Conservation (phyloP, 2,329 filamentous ascomycete species). For the Sclerotinia minor region DNA sequence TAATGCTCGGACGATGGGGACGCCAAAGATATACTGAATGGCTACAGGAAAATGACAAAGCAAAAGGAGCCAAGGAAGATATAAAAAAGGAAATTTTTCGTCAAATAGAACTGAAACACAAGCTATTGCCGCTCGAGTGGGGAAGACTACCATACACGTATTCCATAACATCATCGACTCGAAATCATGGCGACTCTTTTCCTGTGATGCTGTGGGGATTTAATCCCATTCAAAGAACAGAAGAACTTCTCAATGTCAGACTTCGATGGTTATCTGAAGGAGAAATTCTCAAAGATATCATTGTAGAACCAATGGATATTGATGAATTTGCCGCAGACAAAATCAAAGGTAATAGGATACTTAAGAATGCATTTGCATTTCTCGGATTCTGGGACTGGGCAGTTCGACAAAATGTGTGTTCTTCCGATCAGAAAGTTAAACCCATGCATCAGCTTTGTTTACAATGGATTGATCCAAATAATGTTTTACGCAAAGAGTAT, state of each 20-base stretch:
- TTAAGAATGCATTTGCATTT: background rate
- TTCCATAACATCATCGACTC: background rate
- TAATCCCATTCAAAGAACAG: background rate
- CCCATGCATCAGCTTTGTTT: background rate
- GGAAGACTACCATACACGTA: slow-evolving; percentile 2
- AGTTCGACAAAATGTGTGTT: background rate
- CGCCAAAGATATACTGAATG: background rate
- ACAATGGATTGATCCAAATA: background rate
- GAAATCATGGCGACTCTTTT: background rate
- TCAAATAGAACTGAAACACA: slow-evolving; percentile 8
- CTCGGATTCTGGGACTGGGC: slow-evolving; percentile 15
- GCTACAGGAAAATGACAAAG: background rate
- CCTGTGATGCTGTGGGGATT: background rate
- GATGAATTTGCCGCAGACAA: background rate
- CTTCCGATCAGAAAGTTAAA: background rate
- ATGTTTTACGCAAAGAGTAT: background rate
- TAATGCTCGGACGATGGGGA: background rate
- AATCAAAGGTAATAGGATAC: background rate
- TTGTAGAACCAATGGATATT: background rate
- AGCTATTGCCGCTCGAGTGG: background rate
- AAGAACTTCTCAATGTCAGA: background rate
- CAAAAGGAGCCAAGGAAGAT: background rate
- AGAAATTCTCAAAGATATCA: background rate
- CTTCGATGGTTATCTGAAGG: background rate
- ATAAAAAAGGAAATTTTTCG: background rate